Evolutionary conservation across 1,139 yeast species (phyloP).

Genomic region (Blastobotrys illinoisensis): DNA sequence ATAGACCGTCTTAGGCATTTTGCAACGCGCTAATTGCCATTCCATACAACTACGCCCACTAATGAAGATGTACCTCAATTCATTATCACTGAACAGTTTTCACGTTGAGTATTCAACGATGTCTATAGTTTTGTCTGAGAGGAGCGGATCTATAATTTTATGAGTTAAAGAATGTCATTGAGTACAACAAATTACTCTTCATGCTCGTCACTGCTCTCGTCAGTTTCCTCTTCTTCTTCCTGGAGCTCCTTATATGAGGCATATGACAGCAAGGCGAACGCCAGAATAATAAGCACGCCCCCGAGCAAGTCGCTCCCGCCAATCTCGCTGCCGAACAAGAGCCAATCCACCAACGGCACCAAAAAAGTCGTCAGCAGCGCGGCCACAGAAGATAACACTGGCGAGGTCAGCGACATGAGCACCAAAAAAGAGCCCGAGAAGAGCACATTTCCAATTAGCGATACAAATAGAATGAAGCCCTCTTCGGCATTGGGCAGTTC

Average conservation of each 20-base stretch:
- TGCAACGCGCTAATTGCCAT: no score
- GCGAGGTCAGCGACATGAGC: slow-evolving; percentile 78
- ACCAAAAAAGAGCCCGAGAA: slow-evolving; percentile 73
- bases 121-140: no score
- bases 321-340: slow-evolving; percentile 51
- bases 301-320: slow-evolving; percentile 35
- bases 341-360: slow-evolving; percentile 76
- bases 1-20: no score
- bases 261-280: slow-evolving; percentile 61
- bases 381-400: slow-evolving; percentile 79
- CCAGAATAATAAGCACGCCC: slow-evolving; percentile 44
- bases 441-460: slow-evolving; percentile 53
- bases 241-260: slow-evolving; percentile 70
- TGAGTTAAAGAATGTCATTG: neutral
- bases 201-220: slow-evolving; percentile 34
- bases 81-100: no score
- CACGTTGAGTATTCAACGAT: no score
- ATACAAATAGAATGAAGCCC: slow-evolving; percentile 41
- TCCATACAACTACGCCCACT: no score
- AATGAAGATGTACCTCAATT: no score
- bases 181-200: slow-evolving; percentile 6
- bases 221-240: slow-evolving; percentile 46
- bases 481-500: slow-evolving; percentile 44
- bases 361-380: slow-evolving; percentile 71
- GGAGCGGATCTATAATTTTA: no score